A percentile compares a stretch with the other conserved stretches of the same genome.
phyloP scores from a whole-genome alignment of 2,329 filamentous ascomycete genomes.

The Nothopassalora personata region DNA sequence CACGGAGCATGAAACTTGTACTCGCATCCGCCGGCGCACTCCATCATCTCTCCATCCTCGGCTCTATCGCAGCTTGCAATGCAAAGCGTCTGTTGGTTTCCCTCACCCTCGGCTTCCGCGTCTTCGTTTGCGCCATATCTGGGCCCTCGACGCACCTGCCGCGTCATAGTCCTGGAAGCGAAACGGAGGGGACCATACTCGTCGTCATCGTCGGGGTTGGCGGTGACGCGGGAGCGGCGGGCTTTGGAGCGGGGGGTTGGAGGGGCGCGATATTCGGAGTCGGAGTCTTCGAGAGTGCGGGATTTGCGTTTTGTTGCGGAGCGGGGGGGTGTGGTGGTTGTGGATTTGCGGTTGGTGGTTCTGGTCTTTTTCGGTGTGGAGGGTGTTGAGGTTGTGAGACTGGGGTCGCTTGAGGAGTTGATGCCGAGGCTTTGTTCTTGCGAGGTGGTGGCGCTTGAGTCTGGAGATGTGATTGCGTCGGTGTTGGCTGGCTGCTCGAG shows the following conservation, averaged over 20 bases:
- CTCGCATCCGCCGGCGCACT: not conserved
- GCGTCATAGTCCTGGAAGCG: not conserved
- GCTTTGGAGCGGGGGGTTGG: not conserved
- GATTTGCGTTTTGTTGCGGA: not conserved
- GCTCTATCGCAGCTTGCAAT: not conserved
- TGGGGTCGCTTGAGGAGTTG: not conserved
- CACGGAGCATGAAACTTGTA: not conserved
- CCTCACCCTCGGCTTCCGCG: not conserved
- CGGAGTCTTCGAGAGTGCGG: not conserved
- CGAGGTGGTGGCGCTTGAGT: not conserved
- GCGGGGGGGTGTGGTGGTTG: not conserved
- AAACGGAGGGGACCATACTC: not conserved
- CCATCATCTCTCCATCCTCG: not conserved
- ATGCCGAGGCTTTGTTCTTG: not conserved
- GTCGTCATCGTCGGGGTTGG: not conserved
- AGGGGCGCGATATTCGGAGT: not conserved
- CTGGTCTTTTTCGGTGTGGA: not conserved
- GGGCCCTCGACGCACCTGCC: not conserved
- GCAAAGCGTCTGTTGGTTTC: not conserved
- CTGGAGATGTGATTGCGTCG: not conserved
- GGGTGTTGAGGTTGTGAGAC: not conserved
- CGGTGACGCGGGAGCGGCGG: not conserved
- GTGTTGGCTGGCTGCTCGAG: not conserved
- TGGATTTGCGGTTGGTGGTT: not conserved
- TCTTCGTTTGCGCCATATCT: not conserved